Conservation (phyloP, 352 stramenopile species). For the Elongisporangium prolatum region DNA sequence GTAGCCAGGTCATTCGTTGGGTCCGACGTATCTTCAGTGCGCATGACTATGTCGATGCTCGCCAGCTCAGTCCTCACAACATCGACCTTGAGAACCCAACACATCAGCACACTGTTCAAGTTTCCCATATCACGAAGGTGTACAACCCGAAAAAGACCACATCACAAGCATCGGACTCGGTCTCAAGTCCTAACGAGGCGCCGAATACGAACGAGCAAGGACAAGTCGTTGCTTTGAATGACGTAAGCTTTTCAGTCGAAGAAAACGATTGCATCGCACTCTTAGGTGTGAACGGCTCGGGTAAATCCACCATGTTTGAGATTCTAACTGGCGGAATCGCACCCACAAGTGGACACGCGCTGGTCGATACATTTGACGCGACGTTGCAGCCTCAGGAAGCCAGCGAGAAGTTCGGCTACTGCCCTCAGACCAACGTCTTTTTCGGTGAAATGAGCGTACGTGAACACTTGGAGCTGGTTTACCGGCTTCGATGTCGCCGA, state of each 20-base stretch:
- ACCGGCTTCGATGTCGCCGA: slow-evolving; percentile 38
- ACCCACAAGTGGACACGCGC: slow-evolving; percentile 56
- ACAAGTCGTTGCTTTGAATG: slow-evolving; percentile 62
- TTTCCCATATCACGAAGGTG: slow-evolving; percentile 49
- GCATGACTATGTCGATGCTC: not conserved
- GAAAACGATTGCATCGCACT: slow-evolving; percentile 89
- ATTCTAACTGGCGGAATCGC: slow-evolving; percentile 91
- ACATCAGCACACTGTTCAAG: slow-evolving; percentile 31
- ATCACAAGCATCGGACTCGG: slow-evolving; percentile 4
- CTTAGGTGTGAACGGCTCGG: slow-evolving; percentile 92
- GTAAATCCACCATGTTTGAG: slow-evolving; percentile 97
- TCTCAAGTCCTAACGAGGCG: not conserved
- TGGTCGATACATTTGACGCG: slow-evolving; percentile 58
- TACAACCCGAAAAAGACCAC: slow-evolving; percentile 47
- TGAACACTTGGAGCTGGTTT: slow-evolving; percentile 75
- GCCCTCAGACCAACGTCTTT: slow-evolving; percentile 71
- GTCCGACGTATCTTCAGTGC: not conserved
- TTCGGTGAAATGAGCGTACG: slow-evolving; percentile 67
- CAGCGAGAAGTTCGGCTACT: slow-evolving; percentile 71
- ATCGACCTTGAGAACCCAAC: slow-evolving; percentile 17
- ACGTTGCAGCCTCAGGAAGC: slow-evolving; percentile 45
- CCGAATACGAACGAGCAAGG: slow-evolving; percentile 22
- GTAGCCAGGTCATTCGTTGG: not conserved
- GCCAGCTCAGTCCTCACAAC: not conserved
- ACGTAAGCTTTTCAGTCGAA: slow-evolving; percentile 83